A percentile compares a stretch with the other conserved stretches of the same genome.
Conservation (phyloP, 164 flowering plant species). For the Chimonanthus salicifolius region DNA sequence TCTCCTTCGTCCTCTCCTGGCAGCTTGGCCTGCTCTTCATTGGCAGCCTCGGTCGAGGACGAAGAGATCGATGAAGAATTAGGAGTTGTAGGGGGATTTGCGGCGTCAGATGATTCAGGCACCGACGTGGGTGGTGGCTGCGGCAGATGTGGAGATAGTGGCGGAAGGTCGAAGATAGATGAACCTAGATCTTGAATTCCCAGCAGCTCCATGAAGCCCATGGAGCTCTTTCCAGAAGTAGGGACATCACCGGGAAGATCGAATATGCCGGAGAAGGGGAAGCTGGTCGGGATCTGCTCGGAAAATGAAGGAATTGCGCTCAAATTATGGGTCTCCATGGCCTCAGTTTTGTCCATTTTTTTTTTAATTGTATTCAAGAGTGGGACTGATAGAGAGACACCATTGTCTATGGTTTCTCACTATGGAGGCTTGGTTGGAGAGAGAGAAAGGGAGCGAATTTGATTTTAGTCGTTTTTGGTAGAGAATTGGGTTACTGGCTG, state of each 20-base stretch:
- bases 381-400: no score
- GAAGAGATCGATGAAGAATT: slow-evolving; percentile 72
- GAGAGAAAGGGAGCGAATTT: slow-evolving; percentile 2
- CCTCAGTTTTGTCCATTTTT: slow-evolving; percentile 12
- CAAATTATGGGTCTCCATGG: slow-evolving; percentile 17
- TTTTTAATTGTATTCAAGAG: neutral
- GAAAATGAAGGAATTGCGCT: slow-evolving; percentile 22
- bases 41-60: slow-evolving; percentile 54
- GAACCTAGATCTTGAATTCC: slow-evolving; percentile 36
- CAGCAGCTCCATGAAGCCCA: slow-evolving; percentile 51
- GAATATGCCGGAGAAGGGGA: slow-evolving; percentile 25
- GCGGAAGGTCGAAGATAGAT: slow-evolving; percentile 35
- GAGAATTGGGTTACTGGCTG: slow-evolving; percentile 22
- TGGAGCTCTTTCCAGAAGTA: slow-evolving; percentile 1
- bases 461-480: slow-evolving; percentile 12
- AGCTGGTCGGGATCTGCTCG: slow-evolving; percentile 23
- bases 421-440: no score
- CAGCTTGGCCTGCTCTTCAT: slow-evolving; percentile 25
- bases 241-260: slow-evolving; percentile 22
- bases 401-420: neutral
- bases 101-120: slow-evolving; percentile 48
- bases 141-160: neutral
- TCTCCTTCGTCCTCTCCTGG: slow-evolving; percentile 17
- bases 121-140: slow-evolving; percentile 8
- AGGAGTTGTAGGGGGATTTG: slow-evolving; percentile 61